A percentile compares a stretch with the other conserved stretches of the same genome.
phyloP scores from a whole-genome alignment of 116 monocot species.

The Iris pallida region DNA sequence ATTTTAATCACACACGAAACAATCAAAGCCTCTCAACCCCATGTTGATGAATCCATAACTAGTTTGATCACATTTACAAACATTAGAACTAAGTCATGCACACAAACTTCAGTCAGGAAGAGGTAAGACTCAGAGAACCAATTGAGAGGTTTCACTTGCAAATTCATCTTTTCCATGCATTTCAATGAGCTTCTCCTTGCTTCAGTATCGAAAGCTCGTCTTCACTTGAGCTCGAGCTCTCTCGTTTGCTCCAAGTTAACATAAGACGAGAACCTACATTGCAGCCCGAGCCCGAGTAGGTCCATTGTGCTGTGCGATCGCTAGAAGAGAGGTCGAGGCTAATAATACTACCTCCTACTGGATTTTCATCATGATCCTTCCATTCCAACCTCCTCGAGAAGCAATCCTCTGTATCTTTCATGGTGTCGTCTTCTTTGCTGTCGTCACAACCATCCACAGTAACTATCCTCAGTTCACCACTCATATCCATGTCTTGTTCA shows the following conservation, averaged over 20 bases:
- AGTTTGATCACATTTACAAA: not conserved
- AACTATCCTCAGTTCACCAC: not conserved
- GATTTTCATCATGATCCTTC: constrained; percentile 4
- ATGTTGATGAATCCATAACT: not conserved
- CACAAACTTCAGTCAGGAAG: not conserved
- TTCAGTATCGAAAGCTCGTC: not conserved
- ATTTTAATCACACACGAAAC: constrained; percentile 4
- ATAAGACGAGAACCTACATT: not conserved
- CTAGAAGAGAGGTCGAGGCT: constrained; percentile 1
- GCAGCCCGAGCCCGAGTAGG: too few relatives aligned
- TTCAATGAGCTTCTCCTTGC: not conserved
- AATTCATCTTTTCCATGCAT: not conserved
- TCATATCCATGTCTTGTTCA: constrained; percentile 6
- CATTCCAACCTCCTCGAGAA: not conserved
- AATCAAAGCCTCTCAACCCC: constrained; percentile 3
- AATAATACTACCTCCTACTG: not conserved
- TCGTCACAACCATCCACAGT: not conserved
- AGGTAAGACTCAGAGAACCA: not conserved
- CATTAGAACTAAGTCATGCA: not conserved
- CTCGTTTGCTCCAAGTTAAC: not conserved
- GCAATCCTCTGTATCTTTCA: constrained; percentile 5
- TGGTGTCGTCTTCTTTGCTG: not conserved
- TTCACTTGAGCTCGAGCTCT: not conserved
- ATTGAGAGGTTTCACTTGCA: not conserved
- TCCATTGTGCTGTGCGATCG: too few relatives aligned